Evolutionary conservation across 2,329 filamentous ascomycete genomes (phyloP).

Genomic region (Plenodomus biglobosus): DNA sequence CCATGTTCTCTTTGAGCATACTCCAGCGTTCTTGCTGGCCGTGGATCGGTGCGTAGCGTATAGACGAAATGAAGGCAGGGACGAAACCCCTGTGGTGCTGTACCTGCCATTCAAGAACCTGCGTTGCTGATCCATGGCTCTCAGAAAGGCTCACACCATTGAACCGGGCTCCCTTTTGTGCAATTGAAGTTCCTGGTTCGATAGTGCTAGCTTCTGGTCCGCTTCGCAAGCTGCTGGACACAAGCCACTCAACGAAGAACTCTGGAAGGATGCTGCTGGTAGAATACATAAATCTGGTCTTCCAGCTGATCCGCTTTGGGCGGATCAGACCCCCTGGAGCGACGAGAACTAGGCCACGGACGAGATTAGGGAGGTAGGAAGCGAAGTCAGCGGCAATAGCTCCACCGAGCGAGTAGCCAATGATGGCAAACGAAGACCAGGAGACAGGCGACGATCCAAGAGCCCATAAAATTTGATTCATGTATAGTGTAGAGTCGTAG

Average conservation of each 20-base stretch:
- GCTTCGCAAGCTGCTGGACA: slow-evolving; percentile 21
- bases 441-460: slow-evolving; percentile 67
- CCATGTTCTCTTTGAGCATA: slow-evolving; percentile 51
- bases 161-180: slow-evolving; percentile 1
- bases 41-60: slow-evolving; percentile 70
- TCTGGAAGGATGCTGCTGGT: slow-evolving; percentile 57
- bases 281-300: slow-evolving; percentile 65
- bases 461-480: slow-evolving; percentile 69
- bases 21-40: slow-evolving; percentile 65
- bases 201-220: slow-evolving; percentile 3
- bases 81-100: slow-evolving; percentile 67
- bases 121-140: slow-evolving; percentile 1
- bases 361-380: slow-evolving; percentile 66
- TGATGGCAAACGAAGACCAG: slow-evolving; percentile 62
- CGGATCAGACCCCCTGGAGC: slow-evolving; percentile 78
- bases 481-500: slow-evolving; percentile 74
- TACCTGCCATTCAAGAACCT: slow-evolving; percentile 70
- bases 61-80: slow-evolving; percentile 68
- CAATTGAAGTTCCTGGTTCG: background rate
- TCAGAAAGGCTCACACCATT: slow-evolving; percentile 2
- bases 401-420: slow-evolving; percentile 81
- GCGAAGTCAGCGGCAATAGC: slow-evolving; percentile 72
- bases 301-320: slow-evolving; percentile 60
- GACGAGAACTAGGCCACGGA: slow-evolving; percentile 72
- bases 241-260: slow-evolving; percentile 52